These are phyloP conservation scores for Periconia sp. DNA, from an alignment of 2,329 filamentous ascomycete genomes.

Conservation along the genomic window DNA sequence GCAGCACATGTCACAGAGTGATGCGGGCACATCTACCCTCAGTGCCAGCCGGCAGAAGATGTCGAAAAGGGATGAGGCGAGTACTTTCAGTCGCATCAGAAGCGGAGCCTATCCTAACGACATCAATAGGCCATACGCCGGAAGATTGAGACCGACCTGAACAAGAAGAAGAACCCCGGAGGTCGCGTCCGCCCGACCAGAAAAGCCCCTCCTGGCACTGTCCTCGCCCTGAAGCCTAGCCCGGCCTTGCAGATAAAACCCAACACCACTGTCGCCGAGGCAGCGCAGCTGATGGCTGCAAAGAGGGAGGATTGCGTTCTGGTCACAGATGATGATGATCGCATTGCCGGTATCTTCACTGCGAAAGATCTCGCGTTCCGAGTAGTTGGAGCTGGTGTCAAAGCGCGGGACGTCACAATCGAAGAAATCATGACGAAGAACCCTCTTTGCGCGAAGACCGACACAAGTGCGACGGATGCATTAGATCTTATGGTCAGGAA, in stretches of 20 bases:
- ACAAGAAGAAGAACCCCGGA: conserved; percentile 89
- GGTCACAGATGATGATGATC: conserved; percentile 96
- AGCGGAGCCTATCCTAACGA: conserved; percentile 22
- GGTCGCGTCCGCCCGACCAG: conserved; percentile 81
- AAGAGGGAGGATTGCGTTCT: conserved; percentile 98
- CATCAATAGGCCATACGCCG: conserved; percentile 81
- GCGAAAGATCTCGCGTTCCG: conserved; percentile 98
- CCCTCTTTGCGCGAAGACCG: conserved; percentile 93
- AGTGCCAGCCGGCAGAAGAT: conserved; percentile 96
- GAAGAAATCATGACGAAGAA: conserved; percentile 99
- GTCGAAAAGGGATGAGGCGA: conserved; percentile 96
- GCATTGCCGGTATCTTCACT: conserved; percentile 98
- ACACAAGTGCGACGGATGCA: conserved; percentile 97
- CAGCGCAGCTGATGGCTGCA: conserved; percentile 97
- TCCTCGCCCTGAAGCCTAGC: conserved; percentile 93
- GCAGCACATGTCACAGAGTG: conserved; percentile 59
- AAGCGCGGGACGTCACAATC: conserved; percentile 89
- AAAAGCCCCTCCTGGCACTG: conserved; percentile 94
- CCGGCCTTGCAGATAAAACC: conserved; percentile 98
- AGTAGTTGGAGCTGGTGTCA: conserved; percentile 88
- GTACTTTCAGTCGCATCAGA: conserved; percentile 35
- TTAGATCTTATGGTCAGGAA: conserved; percentile 98
- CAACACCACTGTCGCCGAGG: conserved; percentile 89
- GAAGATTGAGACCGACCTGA: conserved; percentile 97
- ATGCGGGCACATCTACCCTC: conserved; percentile 70